Base-by-base conservation (phyloP, 2,329 filamentous ascomycete genomes). In the Aquanectria penicillioides region DNA sequence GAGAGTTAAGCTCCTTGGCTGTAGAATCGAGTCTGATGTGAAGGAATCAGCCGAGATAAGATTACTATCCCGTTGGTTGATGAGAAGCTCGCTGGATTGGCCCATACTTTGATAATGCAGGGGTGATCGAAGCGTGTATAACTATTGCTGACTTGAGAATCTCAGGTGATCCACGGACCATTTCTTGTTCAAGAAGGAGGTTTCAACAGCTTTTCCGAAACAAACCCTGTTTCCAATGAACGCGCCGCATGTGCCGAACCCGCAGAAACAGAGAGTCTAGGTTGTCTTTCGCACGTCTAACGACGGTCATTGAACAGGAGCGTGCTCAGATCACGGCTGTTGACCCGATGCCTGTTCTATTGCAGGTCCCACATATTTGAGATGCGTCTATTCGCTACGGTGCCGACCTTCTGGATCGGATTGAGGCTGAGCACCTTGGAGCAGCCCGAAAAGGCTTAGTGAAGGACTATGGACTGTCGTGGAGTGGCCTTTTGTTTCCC, bases 361-460 rank as follows among this genome's bases (percentile, higher is more conserved):
- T 28, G 31, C 17, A 12, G 13, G 31, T 31, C 36, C 57, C 38
- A 57, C 40, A 34, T 11, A 28, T 34, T 28, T 18, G 9, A 46
- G 13, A 17, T 13, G 34, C 46, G 17, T 37, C n/a, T 13, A 47
- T 57, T 61, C 33, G 58, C 41, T 13, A 26, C n/a, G 9, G 1
- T 33, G 41, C 20, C 18, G 18, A 48, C 33, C 25, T 57, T 26
- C 40, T 57, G 29, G 44, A 60, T 57, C 48, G n/a, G 54, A 65
- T 29, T 59, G 65, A 61, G 65, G 65, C 64, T 62, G 65, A 68
- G 65, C 62, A 64, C 25, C 36, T 18, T 28, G 29, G 26, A 43
- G 13, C 18, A 26, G 46, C 64, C 31, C 48, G 56, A 61, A 50
- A 36, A 59, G 64, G 48, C 17, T 29, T 57, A 57, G 53, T 18